Percentiles rank a stretch among this genome's conserved stretches.
Evolutionary conservation across 345 rosid genomes (phyloP).

Genomic region (Camelina hispida): DNA sequence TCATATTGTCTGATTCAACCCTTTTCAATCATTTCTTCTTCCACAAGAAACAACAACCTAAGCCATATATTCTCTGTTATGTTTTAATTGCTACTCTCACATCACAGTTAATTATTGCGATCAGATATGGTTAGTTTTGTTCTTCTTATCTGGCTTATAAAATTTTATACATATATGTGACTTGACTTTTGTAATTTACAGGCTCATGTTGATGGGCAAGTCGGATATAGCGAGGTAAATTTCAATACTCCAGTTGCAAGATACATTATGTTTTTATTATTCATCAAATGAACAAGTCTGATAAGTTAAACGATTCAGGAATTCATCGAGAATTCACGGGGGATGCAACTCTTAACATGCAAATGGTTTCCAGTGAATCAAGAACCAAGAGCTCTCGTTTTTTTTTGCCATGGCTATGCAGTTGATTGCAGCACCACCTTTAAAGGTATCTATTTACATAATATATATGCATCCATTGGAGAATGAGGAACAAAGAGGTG

Average conservation of each 20-base stretch:
- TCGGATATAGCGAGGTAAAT: slow-evolving; percentile 46
- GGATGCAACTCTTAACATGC: slow-evolving; percentile 78
- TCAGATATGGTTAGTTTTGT: slow-evolving; percentile 35
- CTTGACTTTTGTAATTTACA: slow-evolving; percentile 31
- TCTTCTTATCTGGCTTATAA: slow-evolving; percentile 14
- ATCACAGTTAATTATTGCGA: slow-evolving; percentile 13
- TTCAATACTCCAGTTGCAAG: slow-evolving; percentile 10
- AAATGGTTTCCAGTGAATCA: slow-evolving; percentile 66
- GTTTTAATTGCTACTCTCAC: slow-evolving; percentile 20
- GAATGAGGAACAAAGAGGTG: not conserved
- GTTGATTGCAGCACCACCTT: slow-evolving; percentile 93
- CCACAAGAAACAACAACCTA: slow-evolving; percentile 24
- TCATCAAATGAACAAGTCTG: not conserved
- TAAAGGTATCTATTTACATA: slow-evolving; percentile 54
- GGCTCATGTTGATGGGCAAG: slow-evolving; percentile 45
- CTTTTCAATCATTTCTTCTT: slow-evolving; percentile 28
- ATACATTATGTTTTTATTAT: not conserved
- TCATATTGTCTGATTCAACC: slow-evolving; percentile 26
- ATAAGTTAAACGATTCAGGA: slow-evolving; percentile 47
- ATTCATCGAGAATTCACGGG: slow-evolving; percentile 59
- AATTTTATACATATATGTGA: not conserved
- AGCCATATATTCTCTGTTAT: slow-evolving; percentile 2
- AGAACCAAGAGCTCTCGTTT: slow-evolving; percentile 77
- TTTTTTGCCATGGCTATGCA: slow-evolving; percentile 90
- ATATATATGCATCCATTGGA: not conserved